Conservation (phyloP, 2,329 filamentous ascomycete species). For the Penicillium sp. region DNA sequence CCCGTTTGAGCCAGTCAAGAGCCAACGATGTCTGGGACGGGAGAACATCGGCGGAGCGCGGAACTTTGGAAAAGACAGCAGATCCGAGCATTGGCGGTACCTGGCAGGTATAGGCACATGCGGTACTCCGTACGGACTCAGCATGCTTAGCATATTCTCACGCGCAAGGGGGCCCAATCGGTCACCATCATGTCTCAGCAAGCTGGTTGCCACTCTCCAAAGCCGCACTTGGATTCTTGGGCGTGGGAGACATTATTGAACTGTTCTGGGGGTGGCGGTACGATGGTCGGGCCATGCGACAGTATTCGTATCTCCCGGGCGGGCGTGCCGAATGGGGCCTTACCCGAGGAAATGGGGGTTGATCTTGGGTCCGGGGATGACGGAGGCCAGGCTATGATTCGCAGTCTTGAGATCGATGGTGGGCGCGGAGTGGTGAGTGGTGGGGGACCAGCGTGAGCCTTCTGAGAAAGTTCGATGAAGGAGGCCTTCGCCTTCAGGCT, state of each 20-base stretch:
- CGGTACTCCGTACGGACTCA: background rate
- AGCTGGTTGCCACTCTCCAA: background rate
- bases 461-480: background rate
- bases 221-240: too few species aligned
- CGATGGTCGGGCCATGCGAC: background rate
- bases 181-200: background rate
- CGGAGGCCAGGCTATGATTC: background rate
- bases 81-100: background rate
- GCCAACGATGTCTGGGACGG: background rate
- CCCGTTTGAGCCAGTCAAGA: background rate
- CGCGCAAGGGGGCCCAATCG: background rate
- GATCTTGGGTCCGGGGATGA: background rate
- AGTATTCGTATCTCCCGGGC: conserved; percentile 13
- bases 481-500: background rate
- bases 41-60: background rate
- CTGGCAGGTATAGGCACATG: background rate
- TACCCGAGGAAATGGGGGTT: conserved; percentile 14
- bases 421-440: background rate
- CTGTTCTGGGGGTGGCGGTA: background rate
- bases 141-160: background rate
- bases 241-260: background rate
- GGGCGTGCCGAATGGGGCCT: conserved; percentile 9
- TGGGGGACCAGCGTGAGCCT: background rate
- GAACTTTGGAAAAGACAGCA: background rate
- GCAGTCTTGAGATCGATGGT: background rate